A percentile compares a stretch with the other conserved stretches of the same genome.
These are phyloP conservation scores for Wallacemonas rigidus DNA, from an alignment of 208 protist species.

Conservation along the genomic window DNA sequence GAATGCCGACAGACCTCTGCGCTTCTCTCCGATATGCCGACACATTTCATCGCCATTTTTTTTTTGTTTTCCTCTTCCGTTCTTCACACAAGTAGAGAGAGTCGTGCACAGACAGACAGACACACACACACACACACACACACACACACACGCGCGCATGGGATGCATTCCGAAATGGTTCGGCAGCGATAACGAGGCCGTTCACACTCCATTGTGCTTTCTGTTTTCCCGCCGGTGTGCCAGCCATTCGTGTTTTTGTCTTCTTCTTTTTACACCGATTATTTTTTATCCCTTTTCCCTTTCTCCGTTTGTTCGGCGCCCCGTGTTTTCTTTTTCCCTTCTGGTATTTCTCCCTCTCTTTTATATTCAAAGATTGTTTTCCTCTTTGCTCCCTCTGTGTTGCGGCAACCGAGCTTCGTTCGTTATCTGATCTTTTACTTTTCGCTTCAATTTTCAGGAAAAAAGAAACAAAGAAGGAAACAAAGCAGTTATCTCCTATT, in stretches of 20 bases:
- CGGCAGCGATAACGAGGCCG: slow-evolving; percentile 16
- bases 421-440: too few species aligned
- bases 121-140: neutral
- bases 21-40: too few species aligned
- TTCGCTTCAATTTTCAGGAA: too few species aligned
- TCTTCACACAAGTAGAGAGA: too few species aligned
- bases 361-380: neutral
- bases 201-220: neutral
- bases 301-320: neutral
- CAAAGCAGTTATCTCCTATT: too few species aligned
- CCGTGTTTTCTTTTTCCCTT: slow-evolving; percentile 1
- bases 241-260: neutral
- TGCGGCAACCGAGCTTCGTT: too few species aligned
- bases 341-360: slow-evolving; percentile 18
- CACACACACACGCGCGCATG: neutral
- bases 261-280: neutral
- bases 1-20: too few species aligned
- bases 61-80: too few species aligned
- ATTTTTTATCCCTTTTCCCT: neutral
- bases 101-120: too few species aligned
- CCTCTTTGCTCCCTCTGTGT: neutral
- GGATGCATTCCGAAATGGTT: neutral
- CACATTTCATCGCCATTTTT: too few species aligned
- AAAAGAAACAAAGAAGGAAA: too few species aligned
- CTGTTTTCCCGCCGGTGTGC: too few species aligned